A percentile compares a stretch with the other conserved stretches of the same genome.
Evolutionary conservation across 2,329 filamentous ascomycete genomes (phyloP).

Genomic region (Trichoderma semiorbis): DNA sequence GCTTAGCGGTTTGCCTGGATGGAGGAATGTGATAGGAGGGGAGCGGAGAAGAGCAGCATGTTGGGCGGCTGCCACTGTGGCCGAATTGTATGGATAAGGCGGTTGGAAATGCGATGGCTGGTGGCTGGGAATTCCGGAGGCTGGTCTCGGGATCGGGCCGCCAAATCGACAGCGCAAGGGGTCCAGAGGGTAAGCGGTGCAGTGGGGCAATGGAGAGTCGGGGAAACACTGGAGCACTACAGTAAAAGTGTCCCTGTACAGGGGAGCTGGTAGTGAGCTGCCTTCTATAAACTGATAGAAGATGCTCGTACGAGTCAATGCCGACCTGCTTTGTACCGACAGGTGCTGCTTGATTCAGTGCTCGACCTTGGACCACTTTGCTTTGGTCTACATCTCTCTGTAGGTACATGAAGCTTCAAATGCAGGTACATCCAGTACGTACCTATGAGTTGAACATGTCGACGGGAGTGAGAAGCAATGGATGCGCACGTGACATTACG

Average conservation of each 20-base stretch:
- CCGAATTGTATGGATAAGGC: conserved; percentile 3
- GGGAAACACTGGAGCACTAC: neutral
- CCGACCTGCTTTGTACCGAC: neutral
- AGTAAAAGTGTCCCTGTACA: neutral
- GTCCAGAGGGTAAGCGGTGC: neutral
- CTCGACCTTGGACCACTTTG: neutral
- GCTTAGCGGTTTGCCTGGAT: conserved; percentile 2
- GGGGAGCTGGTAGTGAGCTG: neutral
- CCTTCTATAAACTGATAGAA: neutral
- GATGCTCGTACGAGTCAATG: neutral
- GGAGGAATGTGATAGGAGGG: conserved; percentile 13
- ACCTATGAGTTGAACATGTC: neutral
- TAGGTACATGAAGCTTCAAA: neutral
- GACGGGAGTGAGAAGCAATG: neutral
- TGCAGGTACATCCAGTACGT: neutral
- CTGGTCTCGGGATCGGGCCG: conserved; percentile 20
- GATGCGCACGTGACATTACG: neutral
- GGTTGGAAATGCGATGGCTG: conserved; percentile 18
- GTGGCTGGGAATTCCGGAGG: conserved; percentile 20
- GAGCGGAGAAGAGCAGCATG: neutral
- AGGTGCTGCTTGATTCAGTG: neutral
- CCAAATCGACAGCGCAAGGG: conserved; percentile 1
- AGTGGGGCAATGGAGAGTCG: neutral
- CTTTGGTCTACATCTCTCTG: neutral
- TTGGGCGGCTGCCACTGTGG: neutral